Conservation (phyloP, 306 rosid species). For the Castanea sativa region DNA sequence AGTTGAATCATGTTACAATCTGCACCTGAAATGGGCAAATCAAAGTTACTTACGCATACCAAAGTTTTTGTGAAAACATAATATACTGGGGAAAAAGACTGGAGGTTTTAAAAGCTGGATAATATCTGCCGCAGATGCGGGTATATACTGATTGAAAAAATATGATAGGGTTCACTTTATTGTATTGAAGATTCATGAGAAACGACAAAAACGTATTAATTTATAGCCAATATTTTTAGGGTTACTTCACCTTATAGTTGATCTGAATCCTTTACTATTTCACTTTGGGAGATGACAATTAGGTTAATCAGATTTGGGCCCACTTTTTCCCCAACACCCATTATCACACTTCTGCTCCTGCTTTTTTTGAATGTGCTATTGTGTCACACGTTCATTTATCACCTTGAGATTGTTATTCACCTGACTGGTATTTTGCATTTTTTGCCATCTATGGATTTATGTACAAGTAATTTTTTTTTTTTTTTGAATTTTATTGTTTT, state of each 20-base stretch:
- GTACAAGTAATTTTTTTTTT: not conserved
- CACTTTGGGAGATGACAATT: not conserved
- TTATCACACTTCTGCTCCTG: not conserved
- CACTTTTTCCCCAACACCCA: not conserved
- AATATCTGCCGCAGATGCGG: not conserved
- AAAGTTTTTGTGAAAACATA: not conserved
- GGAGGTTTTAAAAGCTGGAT: not conserved
- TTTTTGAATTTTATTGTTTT: not conserved
- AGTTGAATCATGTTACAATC: not conserved
- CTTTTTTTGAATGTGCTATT: not conserved
- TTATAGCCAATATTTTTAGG: not conserved
- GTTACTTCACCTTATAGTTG: not conserved
- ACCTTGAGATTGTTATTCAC: not conserved
- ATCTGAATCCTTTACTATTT: not conserved
- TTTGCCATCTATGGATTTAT: not conserved
- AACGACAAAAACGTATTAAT: not conserved
- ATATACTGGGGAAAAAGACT: not conserved
- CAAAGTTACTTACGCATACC: not conserved
- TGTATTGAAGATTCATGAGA: not conserved
- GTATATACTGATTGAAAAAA: not conserved
- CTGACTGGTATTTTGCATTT: not conserved
- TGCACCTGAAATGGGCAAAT: not conserved
- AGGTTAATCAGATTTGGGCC: not conserved
- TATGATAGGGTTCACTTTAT: not conserved
- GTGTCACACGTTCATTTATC: not conserved